Conservation (phyloP, 2,329 filamentous ascomycete species). For the Beauveria sp. region DNA sequence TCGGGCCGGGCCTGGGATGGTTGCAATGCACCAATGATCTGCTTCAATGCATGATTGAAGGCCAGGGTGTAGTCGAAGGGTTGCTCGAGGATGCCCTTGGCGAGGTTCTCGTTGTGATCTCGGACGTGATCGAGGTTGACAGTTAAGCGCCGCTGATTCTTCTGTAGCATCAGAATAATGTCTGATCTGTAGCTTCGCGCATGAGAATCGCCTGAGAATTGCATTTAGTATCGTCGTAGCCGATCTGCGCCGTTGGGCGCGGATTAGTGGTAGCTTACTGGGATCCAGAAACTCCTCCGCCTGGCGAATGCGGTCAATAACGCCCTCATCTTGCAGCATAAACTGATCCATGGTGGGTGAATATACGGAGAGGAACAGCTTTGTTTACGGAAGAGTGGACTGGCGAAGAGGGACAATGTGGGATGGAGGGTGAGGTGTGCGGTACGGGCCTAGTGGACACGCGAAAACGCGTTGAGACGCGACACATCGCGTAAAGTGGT, state of each 20-base stretch:
- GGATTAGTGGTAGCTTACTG: conserved; percentile 46
- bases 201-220: conserved; percentile 33
- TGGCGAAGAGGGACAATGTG: conserved; percentile 4
- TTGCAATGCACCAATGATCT: conserved; percentile 68
- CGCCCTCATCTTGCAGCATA: conserved; percentile 76
- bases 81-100: conserved; percentile 66
- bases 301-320: conserved; percentile 73
- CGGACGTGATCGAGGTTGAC: conserved; percentile 88
- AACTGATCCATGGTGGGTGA: conserved; percentile 56
- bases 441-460: conserved; percentile 2
- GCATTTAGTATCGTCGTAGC: background rate
- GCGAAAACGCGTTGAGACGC: conserved; percentile 13
- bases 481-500: conserved; percentile 19
- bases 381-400: conserved; percentile 8
- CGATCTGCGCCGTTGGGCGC: background rate
- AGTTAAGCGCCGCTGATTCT: conserved; percentile 54
- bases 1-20: conserved; percentile 61
- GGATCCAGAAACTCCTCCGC: conserved; percentile 94
- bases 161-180: conserved; percentile 71
- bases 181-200: conserved; percentile 76
- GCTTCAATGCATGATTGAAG: conserved; percentile 84
- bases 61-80: conserved; percentile 85
- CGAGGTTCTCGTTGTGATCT: conserved; percentile 76
- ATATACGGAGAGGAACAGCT: background rate
- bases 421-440: conserved; percentile 6